These are phyloP conservation scores for Neostapfia colusana DNA, from an alignment of 176 grass and related monocot genomes.

Conservation along the genomic window DNA sequence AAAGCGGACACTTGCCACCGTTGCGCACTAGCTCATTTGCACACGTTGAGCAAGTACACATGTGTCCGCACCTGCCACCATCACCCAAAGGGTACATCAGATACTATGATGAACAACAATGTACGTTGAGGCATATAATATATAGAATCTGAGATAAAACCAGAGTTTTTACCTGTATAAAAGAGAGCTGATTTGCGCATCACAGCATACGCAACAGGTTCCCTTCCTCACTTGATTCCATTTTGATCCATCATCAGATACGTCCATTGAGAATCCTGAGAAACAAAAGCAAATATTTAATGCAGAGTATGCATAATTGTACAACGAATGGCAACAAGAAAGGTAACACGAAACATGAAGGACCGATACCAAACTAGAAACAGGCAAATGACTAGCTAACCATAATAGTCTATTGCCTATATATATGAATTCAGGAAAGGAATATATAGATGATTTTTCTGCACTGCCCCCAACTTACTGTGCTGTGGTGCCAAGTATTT, in stretches of 20 bases:
- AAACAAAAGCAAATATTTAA: slow-evolving; percentile 10
- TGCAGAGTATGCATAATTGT: not conserved
- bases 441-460: not conserved
- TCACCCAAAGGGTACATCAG: not conserved
- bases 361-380: not conserved
- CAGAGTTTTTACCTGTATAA: slow-evolving; percentile 71
- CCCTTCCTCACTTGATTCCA: slow-evolving; percentile 92
- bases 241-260: slow-evolving; percentile 73
- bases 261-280: slow-evolving; percentile 49
- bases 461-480: not conserved
- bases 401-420: not conserved
- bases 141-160: not conserved
- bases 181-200: slow-evolving; percentile 83
- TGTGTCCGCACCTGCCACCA: slow-evolving; percentile 80
- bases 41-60: slow-evolving; percentile 98
- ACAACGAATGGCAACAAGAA: not conserved
- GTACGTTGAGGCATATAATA: not conserved
- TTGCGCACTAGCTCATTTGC: slow-evolving; percentile 81
- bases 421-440: slow-evolving; percentile 15
- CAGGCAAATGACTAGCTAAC: not conserved
- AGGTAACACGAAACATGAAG: not conserved
- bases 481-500: not conserved
- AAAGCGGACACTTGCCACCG: slow-evolving; percentile 90
- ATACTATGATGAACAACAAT: not conserved
- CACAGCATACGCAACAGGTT: slow-evolving; percentile 94